phyloP scores from a whole-genome alignment of 139 green algal genomes.

The Asterochloris erici region DNA sequence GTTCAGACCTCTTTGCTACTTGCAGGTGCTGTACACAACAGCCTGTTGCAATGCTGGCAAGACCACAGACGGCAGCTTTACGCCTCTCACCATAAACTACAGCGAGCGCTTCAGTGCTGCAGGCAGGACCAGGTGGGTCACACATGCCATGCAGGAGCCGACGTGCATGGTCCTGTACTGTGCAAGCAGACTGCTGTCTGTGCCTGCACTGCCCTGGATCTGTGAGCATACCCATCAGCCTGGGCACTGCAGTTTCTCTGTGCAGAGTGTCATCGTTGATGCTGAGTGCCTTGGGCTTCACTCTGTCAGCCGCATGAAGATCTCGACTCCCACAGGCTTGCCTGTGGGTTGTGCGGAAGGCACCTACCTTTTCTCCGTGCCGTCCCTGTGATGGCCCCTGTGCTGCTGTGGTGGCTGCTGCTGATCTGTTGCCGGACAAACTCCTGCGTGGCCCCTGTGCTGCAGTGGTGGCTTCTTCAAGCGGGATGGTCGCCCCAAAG shows the following conservation, averaged over 20 bases:
- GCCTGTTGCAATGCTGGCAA: constrained; percentile 64
- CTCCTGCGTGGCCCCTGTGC: neutral
- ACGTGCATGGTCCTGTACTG: neutral
- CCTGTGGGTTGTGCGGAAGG: no score
- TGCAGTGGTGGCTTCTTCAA: constrained; percentile 87
- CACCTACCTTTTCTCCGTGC: no score
- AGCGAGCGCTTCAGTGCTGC: constrained; percentile 90
- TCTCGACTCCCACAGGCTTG: no score
- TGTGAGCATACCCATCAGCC: no score
- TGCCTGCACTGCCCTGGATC: no score
- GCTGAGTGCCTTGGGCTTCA: no score
- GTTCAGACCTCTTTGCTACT: neutral
- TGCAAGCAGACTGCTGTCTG: neutral
- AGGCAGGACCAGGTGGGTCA: constrained; percentile 70
- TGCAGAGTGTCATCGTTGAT: no score
- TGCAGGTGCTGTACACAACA: constrained; percentile 88
- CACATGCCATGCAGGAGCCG: neutral
- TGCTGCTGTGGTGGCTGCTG: neutral
- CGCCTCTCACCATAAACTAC: constrained; percentile 92
- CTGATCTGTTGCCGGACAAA: neutral
- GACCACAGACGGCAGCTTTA: constrained; percentile 74
- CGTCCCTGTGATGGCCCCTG: neutral
- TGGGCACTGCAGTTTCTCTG: no score
- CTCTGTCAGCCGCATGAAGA: no score
- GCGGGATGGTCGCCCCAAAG: constrained; percentile 79